Evolutionary conservation across 2,329 filamentous ascomycete species (phyloP), one percentile per base, ranked within the genome.

Genomic region (Cadophora sp.): DNA sequence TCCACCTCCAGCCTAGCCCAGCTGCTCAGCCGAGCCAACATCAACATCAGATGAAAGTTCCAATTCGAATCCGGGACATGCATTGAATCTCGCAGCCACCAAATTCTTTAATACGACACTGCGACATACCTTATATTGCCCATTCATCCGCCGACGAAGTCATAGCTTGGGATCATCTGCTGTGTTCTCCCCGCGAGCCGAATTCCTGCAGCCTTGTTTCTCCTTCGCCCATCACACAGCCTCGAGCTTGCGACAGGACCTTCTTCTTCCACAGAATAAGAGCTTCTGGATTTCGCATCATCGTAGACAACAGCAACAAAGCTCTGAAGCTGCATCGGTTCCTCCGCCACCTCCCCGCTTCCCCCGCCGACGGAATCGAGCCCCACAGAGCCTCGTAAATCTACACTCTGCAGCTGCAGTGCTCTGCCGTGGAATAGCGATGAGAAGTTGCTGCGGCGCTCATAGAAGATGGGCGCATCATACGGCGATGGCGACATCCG

Each of bases 401-500:
- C 53, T 9, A 48, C n/a, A 48, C 43, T 22, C 43, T 48, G n/a
- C 19, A n/a, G n/a, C 43, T 22, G 43, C 43, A 22, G 19, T 22
- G 11, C 5, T 48, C 43, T 48, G 19, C 19, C 12, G 22, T 40
- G 22, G 12, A 16, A 22, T 24, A 26, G 31, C 34, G 31, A 59
- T 59, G 56, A 43, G 56, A 11, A 59, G 24, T 37, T 37, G 31
- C 12, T 37, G 31, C 22, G 34, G n/a, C 3, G 34, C 24, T 31
- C 51, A 46, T 64, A 62, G 31, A 58, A 31, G 34, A 53, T 56
- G 56, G 37, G 48, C 37, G 58, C 58, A 34, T 40, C 12, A n/a
- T 61, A 58, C 12, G 56, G 56, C 46, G 67, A 68, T 60, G 48
- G 58, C 64, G 65, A 69, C 37, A 58, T 72, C 31, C 67, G 67